Evolutionary conservation across 2,329 filamentous ascomycete genomes (phyloP), one percentile per base, ranked within the genome.

Genomic region (Monilinia fructicola): DNA sequence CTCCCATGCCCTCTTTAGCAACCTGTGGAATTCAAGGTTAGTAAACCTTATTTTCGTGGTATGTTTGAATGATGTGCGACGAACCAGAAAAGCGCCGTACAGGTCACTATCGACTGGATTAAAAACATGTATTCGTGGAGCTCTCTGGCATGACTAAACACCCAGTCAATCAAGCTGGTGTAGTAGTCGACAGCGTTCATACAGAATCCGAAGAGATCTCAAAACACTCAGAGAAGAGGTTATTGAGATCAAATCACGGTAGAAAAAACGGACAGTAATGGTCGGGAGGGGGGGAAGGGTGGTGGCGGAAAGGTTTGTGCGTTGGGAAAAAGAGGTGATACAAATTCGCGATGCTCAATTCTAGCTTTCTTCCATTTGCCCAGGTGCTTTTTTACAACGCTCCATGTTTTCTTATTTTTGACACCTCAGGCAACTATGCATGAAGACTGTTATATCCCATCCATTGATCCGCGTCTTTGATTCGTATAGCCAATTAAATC

Each of bases 1-100:
- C 76, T 93, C 91, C 81, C 90, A 92, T 69, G 92, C 91, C 76
- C 95, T 89, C 77, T 91, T 90, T 68, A 93, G 83, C 69, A 97
- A 85, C 92, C 92, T 95, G 71, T 44, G 18, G 10, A 18, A 63
- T 42, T 52, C 42, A 31, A 54, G 12, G 69, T 75, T 53, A 74
- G 70, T 38, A 55, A 62, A 31, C 54, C 38, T 26, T 54, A 11
- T 7, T 44, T 12, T 2, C 10, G 42, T 16, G n/a, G 42, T 35
- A 23, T 12, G 10, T 21, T 31, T 26, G 26, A 18, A 21, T 58
- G 35, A 67, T 50, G 50, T 35, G 42, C 35, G 50, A 68, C 67
- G 21, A 40, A 75, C 76, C 76, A 77, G 66, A 72, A 67, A 5
- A 76, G 70, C 4, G 76, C 76, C 66, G 69, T 66, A 64, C 71